Conservation (phyloP, 495 filamentous ascomycete species). For the Pseudoneurospora amorphoporcata region DNA sequence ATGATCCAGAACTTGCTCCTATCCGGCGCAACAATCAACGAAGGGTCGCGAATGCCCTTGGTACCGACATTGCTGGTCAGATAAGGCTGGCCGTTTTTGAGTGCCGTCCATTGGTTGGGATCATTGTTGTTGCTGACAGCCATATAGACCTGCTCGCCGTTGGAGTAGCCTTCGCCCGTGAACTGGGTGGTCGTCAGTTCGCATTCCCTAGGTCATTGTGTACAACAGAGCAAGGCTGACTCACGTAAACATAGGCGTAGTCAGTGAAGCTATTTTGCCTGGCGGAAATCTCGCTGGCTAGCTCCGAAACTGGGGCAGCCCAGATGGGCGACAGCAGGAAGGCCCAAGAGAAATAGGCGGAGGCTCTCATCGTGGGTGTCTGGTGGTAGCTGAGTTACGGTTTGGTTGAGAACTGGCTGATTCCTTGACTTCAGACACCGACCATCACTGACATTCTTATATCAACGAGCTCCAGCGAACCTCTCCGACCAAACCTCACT, state of each 20-base stretch:
- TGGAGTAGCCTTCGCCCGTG: conserved; percentile 1
- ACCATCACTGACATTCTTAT: background rate
- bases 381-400: background rate
- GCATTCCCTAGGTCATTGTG: background rate
- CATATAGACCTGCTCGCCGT: conserved; percentile 4
- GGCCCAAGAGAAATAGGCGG: background rate
- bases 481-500: background rate
- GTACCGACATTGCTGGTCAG: background rate
- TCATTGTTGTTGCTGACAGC: conserved; percentile 3
- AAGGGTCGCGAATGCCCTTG: conserved; percentile 3
- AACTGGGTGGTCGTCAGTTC: background rate
- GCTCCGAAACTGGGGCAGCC: background rate
- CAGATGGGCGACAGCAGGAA: background rate
- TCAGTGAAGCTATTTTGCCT: background rate
- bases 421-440: background rate
- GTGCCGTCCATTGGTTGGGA: conserved; percentile 1
- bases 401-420: background rate
- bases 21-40: background rate
- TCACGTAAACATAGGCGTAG: background rate
- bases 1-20: conserved; percentile 1
- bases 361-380: background rate
- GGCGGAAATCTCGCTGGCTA: background rate
- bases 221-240: background rate
- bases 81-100: background rate
- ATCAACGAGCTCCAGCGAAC: background rate